These are phyloP conservation scores for Backusella psychrophila DNA, from an alignment of 192 early-diverging fungal genomes.

Conservation along the genomic window DNA sequence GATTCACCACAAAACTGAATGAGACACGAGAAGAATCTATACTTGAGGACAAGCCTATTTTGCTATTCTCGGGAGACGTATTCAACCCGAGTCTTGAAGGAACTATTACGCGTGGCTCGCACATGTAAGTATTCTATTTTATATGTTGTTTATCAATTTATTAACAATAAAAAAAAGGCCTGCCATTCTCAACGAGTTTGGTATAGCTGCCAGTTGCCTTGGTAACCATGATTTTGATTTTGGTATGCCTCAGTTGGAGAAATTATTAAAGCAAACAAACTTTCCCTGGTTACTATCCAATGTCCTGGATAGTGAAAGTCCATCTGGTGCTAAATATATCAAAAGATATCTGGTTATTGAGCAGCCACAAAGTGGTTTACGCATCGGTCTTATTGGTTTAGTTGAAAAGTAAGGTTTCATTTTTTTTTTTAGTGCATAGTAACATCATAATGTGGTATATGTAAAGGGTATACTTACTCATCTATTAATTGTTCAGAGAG, in stretches of 20 bases:
- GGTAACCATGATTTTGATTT: slow-evolving; percentile 84
- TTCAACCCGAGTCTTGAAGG: slow-evolving; percentile 70
- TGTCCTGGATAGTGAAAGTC: slow-evolving; percentile 44
- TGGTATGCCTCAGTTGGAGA: slow-evolving; percentile 52
- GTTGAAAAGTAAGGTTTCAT: slow-evolving; percentile 52
- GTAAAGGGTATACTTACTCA: not conserved
- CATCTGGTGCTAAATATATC: slow-evolving; percentile 30
- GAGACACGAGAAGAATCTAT: slow-evolving; percentile 14
- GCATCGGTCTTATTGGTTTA: slow-evolving; percentile 67
- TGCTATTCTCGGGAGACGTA: slow-evolving; percentile 65
- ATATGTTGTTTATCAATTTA: not conserved
- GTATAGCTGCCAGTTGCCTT: slow-evolving; percentile 54
- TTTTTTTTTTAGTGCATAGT: not conserved
- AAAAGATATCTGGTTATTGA: slow-evolving; percentile 46
- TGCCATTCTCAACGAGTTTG: slow-evolving; percentile 55
- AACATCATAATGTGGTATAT: not conserved
- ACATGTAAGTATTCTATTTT: slow-evolving; percentile 47
- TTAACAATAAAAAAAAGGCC: slow-evolving; percentile 21
- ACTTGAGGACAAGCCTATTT: slow-evolving; percentile 35
- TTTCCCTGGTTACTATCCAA: slow-evolving; percentile 77
- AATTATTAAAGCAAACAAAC: slow-evolving; percentile 47
- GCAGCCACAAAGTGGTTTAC: slow-evolving; percentile 36
- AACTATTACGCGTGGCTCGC: slow-evolving; percentile 58
- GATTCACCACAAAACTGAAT: slow-evolving; percentile 52
- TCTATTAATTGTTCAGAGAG: slow-evolving; percentile 32